Base-by-base conservation (phyloP, 495 filamentous ascomycete genomes). In the Aspergillus biplanus region DNA sequence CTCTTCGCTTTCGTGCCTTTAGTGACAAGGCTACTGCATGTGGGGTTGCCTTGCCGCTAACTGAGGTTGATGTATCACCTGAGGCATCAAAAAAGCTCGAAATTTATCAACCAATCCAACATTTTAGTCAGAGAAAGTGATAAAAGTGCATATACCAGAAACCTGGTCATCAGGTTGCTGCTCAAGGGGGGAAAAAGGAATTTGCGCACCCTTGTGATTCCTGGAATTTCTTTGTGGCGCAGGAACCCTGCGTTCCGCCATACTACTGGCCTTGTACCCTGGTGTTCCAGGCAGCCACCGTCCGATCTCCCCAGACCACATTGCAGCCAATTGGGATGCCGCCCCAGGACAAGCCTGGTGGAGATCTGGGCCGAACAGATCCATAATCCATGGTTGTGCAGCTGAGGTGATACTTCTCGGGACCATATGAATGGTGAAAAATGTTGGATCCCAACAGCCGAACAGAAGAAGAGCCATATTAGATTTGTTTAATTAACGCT, bases 41-140 rank as follows among this genome's bases (percentile, higher is more conserved):
- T 60, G 63, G 64, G 61, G 66, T 70, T 68, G 65, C 68, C 65
- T 71, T 63, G 55, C 54, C 39, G 62, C 55, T 31, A 59, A 61
- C 32, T 15, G 56, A 9, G 59, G 53, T 56, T 66, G 65, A 71
- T 68, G 65, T 68, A 61, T 71, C 68, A 67, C 59, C 27, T 56
- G 7, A 42, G 50, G 50, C 52, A 62, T 34, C 27, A 16, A 37
- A 13, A 21, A 63, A 42, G 32, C 15, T 58, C 48, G 42, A 44
- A 7, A 44, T 33, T 50, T 31, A 39, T 27, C 49, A 52, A 37
- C 18, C 42, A 59, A 33, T 32, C 34, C 44, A 13, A 58, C 8
- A 31, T 9, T 44, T 59, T 16, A n/a, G 33, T 61, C 31, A 49
- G 16, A 35, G 48, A 21, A 53, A 47, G 37, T 56, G 50, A 33